Base-by-base conservation (phyloP, 2,329 filamentous ascomycete species). In the Pseudogymnoascus destructans region DNA sequence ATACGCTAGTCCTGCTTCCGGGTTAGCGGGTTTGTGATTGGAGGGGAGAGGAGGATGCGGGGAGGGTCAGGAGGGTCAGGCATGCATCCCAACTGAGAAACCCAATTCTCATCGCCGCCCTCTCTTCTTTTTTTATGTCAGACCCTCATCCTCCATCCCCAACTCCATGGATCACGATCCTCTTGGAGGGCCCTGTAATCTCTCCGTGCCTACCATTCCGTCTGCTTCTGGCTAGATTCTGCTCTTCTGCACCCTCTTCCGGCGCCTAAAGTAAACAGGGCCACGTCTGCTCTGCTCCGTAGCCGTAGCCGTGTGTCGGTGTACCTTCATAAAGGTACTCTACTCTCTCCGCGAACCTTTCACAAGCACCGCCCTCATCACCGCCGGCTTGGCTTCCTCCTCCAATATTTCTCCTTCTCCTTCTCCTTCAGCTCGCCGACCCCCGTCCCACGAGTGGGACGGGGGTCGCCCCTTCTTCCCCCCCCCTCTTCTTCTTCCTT, bases 391-490 rank as follows among this genome's bases (percentile, higher is more conserved):
- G 46, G 46, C 46, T 11, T 52, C 46, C 25, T 52, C 46, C 25
- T 52, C 46, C 46, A 52, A 52, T 52, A 23, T 52, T 52, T 52
- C 46, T 52, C 46, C 46, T 52, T 52, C 46, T 52, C 46, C 30
- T 52, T 52, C n/a, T n/a, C n/a, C n/a, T 52, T 30, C 46, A 30
- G 46, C 46, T 52, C 46, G 46, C 46, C 46, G 46, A 52, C 46
- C 46, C 46, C 46, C 46, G 8, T 52, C 46, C 30, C 46, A 52
- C 46, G n/a, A n/a, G n/a, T n/a, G n/a, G n/a, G n/a, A n/a, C n/a
- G n/a, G n/a, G n/a, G n/a, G n/a, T 52, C 7, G 11, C 27, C 27
- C 9, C 23, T 27, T 10, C 23, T 10, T 23, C 23, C 23, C 15
- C 13, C 42, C 13, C 23, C 23, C 10, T 52, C 25, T 30, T 52